Evolutionary conservation across 371 early-diverging fungal species (phyloP), one percentile per base, ranked within the genome.

Genomic region (Capillidium heterosporum): DNA sequence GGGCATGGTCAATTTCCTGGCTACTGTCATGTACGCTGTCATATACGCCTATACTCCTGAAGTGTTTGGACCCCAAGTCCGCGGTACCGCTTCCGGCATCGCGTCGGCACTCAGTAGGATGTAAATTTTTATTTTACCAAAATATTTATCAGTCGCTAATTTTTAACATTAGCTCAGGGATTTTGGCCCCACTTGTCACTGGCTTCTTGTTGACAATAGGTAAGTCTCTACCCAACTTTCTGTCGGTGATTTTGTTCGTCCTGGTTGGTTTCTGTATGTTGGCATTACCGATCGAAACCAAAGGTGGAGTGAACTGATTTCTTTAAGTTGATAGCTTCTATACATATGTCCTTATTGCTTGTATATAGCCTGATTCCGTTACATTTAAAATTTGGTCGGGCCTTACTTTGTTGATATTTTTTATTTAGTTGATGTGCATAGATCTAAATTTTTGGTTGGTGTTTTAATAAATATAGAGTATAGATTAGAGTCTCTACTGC

Each of bases 21-120:
- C 78, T 39, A 87, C 87, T 1, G 59, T 86, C 21, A 74, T 86
- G 61, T 91, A 87, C 64, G 91, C 88, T 1, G 83, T 83, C 27
- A 75, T 82, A 3, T 90, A 90, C 61, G 80, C 83, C 0, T 91
- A 88, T 57, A 88, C 91, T n/a, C 89, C 91, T 0, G 91, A 91
- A 58, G 87, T 86, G 23, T 91, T 91, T 62, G 76, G 76, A 21
- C 75, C 87, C 0, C 67, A 72, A 10, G 72, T 83, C 13, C 75
- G 91, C 7, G 89, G 88, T 27, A 87, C 87, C 1, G 88, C 84
- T 1, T 78, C 78, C 24, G 91, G 89, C 2, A 76, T 81, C 11
- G 84, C 87, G 0, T 82, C 87, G 1, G 85, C 86, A 0, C 65
- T 84, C 19, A 77, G 82, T 1, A 77, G 89, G 40, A 71, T 88